Evolutionary conservation across 257 asterid species (phyloP).

Genomic region (Ballota nigra): DNA sequence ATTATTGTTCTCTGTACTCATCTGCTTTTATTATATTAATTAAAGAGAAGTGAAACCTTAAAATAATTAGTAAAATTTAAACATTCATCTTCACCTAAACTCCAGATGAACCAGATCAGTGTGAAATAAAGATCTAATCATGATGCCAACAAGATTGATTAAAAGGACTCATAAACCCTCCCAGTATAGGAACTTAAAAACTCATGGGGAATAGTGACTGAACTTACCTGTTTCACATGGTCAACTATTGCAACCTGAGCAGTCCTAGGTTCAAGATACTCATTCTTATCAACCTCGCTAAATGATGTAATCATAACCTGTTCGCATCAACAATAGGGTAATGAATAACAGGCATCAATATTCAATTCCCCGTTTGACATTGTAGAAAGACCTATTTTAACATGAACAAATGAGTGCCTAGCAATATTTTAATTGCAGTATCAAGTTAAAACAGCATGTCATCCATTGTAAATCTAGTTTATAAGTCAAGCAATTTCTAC

Average conservation of each 20-base stretch:
- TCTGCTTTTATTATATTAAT: background rate
- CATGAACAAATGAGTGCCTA: constrained; percentile 3
- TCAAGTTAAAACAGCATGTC: constrained; percentile 5
- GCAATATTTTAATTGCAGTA: background rate
- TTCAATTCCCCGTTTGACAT: background rate
- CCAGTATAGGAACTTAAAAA: constrained; percentile 5
- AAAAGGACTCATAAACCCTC: constrained; percentile 6
- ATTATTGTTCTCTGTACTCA: background rate
- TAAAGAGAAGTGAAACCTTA: background rate
- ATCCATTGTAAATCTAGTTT: background rate
- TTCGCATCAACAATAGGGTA: constrained; percentile 13
- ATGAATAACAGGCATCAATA: constrained; percentile 7
- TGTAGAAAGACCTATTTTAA: constrained; percentile 1
- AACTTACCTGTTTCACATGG: constrained; percentile 84
- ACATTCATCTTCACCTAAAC: background rate
- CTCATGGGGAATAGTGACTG: constrained; percentile 1
- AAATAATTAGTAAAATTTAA: background rate
- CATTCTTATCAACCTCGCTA: constrained; percentile 68
- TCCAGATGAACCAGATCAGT: background rate
- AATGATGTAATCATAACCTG: constrained; percentile 82
- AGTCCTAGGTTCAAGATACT: constrained; percentile 90
- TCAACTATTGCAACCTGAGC: constrained; percentile 88
- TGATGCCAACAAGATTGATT: constrained; percentile 11
- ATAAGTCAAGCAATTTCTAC: background rate
- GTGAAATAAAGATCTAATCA: background rate